phyloP scores from a whole-genome alignment of 192 early-diverging fungal species.

The Thoreauomyces humboldtii region DNA sequence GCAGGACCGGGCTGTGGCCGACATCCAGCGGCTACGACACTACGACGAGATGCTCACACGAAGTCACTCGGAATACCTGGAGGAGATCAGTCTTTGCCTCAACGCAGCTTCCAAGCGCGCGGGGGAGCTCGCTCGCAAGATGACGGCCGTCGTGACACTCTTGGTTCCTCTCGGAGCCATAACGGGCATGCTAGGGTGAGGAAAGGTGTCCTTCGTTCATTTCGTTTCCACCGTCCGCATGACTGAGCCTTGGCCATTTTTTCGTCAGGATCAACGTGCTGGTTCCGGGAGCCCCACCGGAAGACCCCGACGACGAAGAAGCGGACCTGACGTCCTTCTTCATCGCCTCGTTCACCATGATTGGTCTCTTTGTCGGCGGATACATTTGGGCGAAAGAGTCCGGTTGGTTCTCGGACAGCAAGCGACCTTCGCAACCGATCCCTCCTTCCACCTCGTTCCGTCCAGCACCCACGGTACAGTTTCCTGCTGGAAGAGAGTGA shows the following conservation, averaged over 20 bases:
- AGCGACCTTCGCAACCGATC: too few species aligned
- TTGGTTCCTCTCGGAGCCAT: conserved; percentile 17
- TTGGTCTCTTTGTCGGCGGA: not conserved
- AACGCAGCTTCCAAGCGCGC: conserved; percentile 2
- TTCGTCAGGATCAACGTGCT: conserved; percentile 8
- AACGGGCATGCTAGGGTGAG: conserved; percentile 22
- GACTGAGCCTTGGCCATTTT: not conserved
- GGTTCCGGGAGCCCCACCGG: conserved; percentile 1
- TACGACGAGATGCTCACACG: conserved; percentile 6
- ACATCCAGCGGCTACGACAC: not conserved
- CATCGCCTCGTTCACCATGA: conserved; percentile 1
- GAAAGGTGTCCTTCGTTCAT: not conserved
- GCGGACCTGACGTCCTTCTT: conserved; percentile 1
- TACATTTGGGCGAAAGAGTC: not conserved
- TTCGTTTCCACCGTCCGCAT: not conserved
- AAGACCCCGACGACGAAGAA: conserved; percentile 1
- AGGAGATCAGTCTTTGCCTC: conserved; percentile 7
- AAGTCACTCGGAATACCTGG: conserved; percentile 20
- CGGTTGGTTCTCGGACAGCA: conserved; percentile 15
- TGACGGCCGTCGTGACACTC: conserved; percentile 22
- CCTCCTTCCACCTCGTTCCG: too few species aligned
- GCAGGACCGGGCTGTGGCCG: conserved; percentile 9
- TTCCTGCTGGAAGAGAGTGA: too few species aligned
- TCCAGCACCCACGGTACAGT: too few species aligned
- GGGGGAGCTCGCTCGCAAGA: conserved; percentile 10